phyloP scores from a whole-genome alignment of 2,329 filamentous ascomycete genomes.

The Xylaria sp. region DNA sequence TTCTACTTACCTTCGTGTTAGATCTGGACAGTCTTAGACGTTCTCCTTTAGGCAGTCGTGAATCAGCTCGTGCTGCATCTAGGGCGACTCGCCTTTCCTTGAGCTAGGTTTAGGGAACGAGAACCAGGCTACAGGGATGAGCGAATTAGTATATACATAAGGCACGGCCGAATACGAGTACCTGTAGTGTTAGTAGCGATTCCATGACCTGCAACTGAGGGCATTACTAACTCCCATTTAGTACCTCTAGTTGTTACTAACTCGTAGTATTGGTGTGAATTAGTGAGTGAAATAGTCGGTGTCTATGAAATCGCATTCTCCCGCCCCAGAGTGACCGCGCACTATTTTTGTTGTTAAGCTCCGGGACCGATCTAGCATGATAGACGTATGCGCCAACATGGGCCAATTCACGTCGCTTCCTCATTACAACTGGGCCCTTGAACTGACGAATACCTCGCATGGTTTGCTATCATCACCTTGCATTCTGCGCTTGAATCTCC shows the following conservation, averaged over 20 bases:
- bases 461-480: conserved; percentile 1
- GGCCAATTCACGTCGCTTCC: background rate
- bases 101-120: background rate
- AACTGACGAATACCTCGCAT: conserved; percentile 2
- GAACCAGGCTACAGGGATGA: conserved; percentile 10
- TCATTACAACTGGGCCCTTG: conserved; percentile 6
- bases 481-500: conserved; percentile 37
- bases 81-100: background rate
- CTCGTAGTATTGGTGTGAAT: conserved; percentile 5
- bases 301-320: conserved; percentile 13
- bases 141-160: conserved; percentile 3
- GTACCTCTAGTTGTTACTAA: conserved; percentile 4
- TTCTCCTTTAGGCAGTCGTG: background rate
- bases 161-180: background rate
- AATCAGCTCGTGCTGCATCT: background rate
- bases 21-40: background rate
- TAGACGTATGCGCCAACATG: conserved; percentile 4
- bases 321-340: background rate
- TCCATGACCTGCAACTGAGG: conserved; percentile 1
- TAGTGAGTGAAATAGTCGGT: background rate
- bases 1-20: background rate
- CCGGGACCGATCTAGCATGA: conserved; percentile 8
- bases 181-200: background rate
- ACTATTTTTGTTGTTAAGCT: conserved; percentile 13
- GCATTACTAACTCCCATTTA: conserved; percentile 3